These are phyloP conservation scores for Eutrema japonicum DNA, from an alignment of 345 rosid species.

Conservation along the genomic window DNA sequence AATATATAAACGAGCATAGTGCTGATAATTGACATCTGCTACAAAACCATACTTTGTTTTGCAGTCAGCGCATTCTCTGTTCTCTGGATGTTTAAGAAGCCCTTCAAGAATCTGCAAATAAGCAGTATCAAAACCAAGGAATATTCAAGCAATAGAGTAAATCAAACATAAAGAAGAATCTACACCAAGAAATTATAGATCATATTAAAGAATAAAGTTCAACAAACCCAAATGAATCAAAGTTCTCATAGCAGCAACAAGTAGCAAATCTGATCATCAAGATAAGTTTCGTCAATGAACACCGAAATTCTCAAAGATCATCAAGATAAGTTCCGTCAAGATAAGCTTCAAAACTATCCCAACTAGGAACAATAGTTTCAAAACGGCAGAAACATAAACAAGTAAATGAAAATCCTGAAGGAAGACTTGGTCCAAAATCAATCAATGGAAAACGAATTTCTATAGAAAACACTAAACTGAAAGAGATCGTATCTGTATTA, in stretches of 20 bases:
- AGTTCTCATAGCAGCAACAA: not conserved
- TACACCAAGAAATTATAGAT: not conserved
- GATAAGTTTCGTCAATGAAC: conserved; percentile 11
- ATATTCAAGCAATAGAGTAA: not conserved
- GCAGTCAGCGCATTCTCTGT: conserved; percentile 98
- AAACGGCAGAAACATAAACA: too few species aligned
- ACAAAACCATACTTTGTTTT: conserved; percentile 73
- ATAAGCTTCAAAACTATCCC: not conserved
- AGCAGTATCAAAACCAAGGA: conserved; percentile 19
- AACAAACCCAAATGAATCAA: conserved; percentile 30
- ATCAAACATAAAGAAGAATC: conserved; percentile 5
- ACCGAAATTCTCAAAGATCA: not conserved
- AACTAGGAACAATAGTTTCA: too few species aligned
- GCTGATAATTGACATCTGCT: conserved; percentile 23
- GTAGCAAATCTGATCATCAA: conserved; percentile 18
- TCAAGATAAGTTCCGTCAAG: not conserved
- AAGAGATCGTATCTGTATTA: conserved; percentile 1
- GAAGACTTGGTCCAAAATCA: conserved; percentile 7
- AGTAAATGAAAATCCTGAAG: too few species aligned
- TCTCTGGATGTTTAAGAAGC: conserved; percentile 90
- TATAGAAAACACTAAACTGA: not conserved
- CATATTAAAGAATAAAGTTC: not conserved
- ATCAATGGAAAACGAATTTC: not conserved
- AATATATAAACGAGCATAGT: not conserved
- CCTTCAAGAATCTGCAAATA: conserved; percentile 83